Percentiles rank a stretch among this genome's conserved stretches.
Evolutionary conservation across 768 basidiomycete genomes (phyloP).

Genomic region (Boletellus ananas): DNA sequence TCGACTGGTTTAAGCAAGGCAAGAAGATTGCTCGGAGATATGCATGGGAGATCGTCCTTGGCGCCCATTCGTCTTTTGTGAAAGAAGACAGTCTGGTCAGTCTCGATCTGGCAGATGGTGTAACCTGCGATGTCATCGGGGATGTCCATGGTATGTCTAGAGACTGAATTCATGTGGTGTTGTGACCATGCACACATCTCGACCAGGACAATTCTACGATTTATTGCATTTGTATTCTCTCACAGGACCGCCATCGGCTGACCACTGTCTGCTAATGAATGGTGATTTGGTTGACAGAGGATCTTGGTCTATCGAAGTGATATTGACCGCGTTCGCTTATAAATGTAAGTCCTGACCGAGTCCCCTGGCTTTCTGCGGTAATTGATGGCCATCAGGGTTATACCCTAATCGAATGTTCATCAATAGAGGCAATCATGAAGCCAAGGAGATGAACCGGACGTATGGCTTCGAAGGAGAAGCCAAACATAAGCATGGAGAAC

Average conservation of each 20-base stretch:
- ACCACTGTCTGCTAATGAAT: conserved; percentile 87
- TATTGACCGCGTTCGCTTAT: conserved; percentile 88
- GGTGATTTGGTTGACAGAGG: conserved; percentile 97
- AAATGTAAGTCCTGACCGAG: conserved; percentile 61
- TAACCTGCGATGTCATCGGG: conserved; percentile 90
- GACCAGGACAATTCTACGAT: conserved; percentile 90
- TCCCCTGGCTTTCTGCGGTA: background rate
- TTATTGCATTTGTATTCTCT: conserved; percentile 81
- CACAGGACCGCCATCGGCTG: conserved; percentile 79
- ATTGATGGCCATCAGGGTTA: conserved; percentile 58
- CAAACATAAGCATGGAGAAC: conserved; percentile 94
- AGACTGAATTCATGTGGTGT: background rate
- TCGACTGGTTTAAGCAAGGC: conserved; percentile 91
- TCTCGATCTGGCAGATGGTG: conserved; percentile 67
- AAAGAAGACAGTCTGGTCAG: conserved; percentile 81
- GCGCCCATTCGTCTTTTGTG: conserved; percentile 70
- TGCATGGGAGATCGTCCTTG: conserved; percentile 94
- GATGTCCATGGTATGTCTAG: conserved; percentile 79
- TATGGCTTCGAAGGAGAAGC: conserved; percentile 96
- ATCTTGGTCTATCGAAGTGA: conserved; percentile 93
- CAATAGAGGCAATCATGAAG: conserved; percentile 96
- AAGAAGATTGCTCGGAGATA: conserved; percentile 87
- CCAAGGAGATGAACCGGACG: conserved; percentile 93
- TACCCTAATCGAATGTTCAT: conserved; percentile 88
- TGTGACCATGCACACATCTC: conserved; percentile 3